phyloP scores from a whole-genome alignment of 192 early-diverging fungal genomes.

The Coemansia sp. region DNA sequence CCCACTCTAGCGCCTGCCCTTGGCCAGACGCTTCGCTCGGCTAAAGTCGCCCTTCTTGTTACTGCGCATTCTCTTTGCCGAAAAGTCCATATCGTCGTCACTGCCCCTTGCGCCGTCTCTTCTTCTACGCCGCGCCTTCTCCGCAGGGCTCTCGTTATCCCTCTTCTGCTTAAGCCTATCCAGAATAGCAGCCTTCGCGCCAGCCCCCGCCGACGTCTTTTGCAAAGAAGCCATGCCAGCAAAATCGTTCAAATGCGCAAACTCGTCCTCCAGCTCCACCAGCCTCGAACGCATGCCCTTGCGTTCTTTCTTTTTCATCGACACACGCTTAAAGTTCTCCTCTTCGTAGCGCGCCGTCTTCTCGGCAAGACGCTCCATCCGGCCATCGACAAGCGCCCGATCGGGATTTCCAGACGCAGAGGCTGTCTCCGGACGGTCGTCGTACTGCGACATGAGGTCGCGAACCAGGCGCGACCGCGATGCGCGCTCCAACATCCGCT shows the following conservation, averaged over 20 bases:
- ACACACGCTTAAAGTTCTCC: slow-evolving; percentile 79
- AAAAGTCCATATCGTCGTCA: slow-evolving; percentile 26
- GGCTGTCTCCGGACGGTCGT: slow-evolving; percentile 79
- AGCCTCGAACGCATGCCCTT: slow-evolving; percentile 58
- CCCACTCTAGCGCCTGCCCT: slow-evolving; percentile 26
- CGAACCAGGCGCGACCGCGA: slow-evolving; percentile 79
- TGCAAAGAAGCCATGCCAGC: slow-evolving; percentile 39
- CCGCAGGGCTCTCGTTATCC: slow-evolving; percentile 46
- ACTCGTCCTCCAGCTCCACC: slow-evolving; percentile 77
- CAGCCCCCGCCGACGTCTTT: slow-evolving; percentile 13
- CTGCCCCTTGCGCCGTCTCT: slow-evolving; percentile 14
- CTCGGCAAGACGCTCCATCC: slow-evolving; percentile 56
- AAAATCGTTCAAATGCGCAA: slow-evolving; percentile 63
- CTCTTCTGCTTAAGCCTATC: slow-evolving; percentile 31
- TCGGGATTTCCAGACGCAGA: slow-evolving; percentile 70
- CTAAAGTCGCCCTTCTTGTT: slow-evolving; percentile 37
- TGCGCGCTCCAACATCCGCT: slow-evolving; percentile 63
- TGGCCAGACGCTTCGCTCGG: slow-evolving; percentile 22
- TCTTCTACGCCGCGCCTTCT: slow-evolving; percentile 35
- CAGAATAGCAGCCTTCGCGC: slow-evolving; percentile 33
- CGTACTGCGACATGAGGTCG: slow-evolving; percentile 79
- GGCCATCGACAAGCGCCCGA: slow-evolving; percentile 55
- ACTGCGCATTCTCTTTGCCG: slow-evolving; percentile 2
- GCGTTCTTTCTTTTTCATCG: slow-evolving; percentile 72
- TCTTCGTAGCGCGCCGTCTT: slow-evolving; percentile 81